These are phyloP conservation scores for Epithemia pelagica DNA, from an alignment of 108 stramenopile species.

Conservation along the genomic window DNA sequence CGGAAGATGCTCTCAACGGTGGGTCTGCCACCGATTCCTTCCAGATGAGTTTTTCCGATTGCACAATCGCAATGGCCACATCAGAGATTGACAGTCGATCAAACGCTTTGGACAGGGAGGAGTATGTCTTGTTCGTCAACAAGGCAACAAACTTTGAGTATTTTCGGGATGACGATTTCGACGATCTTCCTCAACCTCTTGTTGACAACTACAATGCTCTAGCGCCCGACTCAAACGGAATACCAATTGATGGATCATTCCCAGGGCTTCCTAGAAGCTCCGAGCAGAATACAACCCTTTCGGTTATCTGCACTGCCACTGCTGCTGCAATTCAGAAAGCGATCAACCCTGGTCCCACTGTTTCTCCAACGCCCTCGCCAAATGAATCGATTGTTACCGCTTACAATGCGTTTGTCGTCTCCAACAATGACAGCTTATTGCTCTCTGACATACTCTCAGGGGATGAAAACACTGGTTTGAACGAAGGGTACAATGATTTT, in stretches of 20 bases:
- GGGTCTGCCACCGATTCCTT: background rate
- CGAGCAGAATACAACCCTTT: background rate
- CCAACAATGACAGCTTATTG: conserved; percentile 13
- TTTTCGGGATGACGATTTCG: background rate
- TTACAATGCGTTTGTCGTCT: conserved; percentile 33
- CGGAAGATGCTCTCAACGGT: background rate
- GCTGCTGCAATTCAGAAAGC: background rate
- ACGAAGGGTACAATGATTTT: conserved; percentile 26
- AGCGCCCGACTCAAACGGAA: background rate
- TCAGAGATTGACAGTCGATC: background rate
- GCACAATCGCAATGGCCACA: conserved; percentile 2
- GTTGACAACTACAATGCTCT: background rate
- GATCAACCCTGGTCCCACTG: background rate
- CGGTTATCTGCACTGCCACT: background rate
- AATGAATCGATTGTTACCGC: conserved; percentile 6
- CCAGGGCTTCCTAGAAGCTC: background rate
- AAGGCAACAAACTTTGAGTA: background rate
- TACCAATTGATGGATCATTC: background rate
- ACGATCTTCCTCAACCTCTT: background rate
- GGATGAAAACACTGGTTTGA: conserved; percentile 19
- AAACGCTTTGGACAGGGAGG: background rate
- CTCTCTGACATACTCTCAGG: conserved; percentile 17
- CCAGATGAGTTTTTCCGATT: background rate
- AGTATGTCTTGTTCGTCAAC: conserved; percentile 1
- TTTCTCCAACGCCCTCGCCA: conserved; percentile 4